These are phyloP conservation scores for Apiospora marii DNA, from an alignment of 2,329 filamentous ascomycete species.

Conservation along the genomic window DNA sequence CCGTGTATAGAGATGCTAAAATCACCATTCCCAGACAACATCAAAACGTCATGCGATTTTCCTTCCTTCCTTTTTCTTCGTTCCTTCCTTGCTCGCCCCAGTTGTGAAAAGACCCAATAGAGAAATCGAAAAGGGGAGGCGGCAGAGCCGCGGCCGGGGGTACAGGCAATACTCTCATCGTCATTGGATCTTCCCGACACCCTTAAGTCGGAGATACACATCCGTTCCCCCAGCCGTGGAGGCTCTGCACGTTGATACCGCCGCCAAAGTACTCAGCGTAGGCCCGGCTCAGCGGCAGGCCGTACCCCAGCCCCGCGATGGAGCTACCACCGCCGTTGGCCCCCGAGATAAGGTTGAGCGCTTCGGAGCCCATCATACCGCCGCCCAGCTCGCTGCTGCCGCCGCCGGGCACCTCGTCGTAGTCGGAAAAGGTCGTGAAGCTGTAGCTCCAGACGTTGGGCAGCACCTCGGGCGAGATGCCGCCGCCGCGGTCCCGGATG, in stretches of 20 bases:
- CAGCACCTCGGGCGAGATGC: slow-evolving; percentile 84
- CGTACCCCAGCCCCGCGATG: slow-evolving; percentile 93
- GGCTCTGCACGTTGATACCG: slow-evolving; percentile 91
- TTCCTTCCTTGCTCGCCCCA: background rate
- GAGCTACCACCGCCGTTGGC: slow-evolving; percentile 78
- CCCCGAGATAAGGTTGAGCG: slow-evolving; percentile 77
- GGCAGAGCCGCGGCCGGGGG: no score
- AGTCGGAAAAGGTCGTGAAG: slow-evolving; percentile 90
- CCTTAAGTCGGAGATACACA: slow-evolving; percentile 71
- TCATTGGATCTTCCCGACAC: slow-evolving; percentile 62
- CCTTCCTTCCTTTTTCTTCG: background rate
- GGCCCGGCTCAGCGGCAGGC: slow-evolving; percentile 85
- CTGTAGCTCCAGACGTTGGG: slow-evolving; percentile 96
- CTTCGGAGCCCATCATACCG: slow-evolving; percentile 63
- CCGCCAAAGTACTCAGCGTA: slow-evolving; percentile 99
- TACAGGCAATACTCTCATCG: slow-evolving; percentile 7
- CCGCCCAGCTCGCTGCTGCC: slow-evolving; percentile 46
- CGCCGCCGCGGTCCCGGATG: slow-evolving; percentile 93
- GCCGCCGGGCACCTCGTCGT: slow-evolving; percentile 53
- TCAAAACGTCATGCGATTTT: background rate
- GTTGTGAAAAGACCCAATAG: background rate
- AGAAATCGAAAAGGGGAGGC: background rate
- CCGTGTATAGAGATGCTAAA: background rate
- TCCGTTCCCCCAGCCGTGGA: slow-evolving; percentile 91
- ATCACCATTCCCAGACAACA: background rate